Percentiles rank a stretch among this genome's conserved stretches.
phyloP scores from a whole-genome alignment of 305 asterid genomes.

The Ajuga reptans region DNA sequence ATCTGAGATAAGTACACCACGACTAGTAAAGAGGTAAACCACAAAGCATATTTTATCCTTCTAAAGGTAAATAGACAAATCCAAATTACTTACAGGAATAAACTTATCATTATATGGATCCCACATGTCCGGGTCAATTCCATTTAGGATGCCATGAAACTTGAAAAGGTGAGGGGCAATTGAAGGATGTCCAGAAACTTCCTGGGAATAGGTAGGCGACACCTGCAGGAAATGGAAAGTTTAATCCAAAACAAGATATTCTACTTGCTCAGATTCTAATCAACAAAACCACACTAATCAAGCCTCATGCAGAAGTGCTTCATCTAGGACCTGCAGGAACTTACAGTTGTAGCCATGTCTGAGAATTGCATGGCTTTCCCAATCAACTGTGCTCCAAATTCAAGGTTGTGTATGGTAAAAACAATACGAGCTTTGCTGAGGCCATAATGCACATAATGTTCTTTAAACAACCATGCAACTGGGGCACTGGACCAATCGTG shows the following conservation, averaged over 20 bases:
- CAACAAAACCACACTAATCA: constrained; percentile 18
- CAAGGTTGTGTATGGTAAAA: constrained; percentile 96
- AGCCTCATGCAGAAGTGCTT: background rate
- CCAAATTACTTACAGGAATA: constrained; percentile 64
- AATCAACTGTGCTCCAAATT: constrained; percentile 75
- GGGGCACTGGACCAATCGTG: constrained; percentile 99
- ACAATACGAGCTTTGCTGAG: constrained; percentile 85
- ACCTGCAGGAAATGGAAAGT: constrained; percentile 47
- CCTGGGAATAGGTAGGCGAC: constrained; percentile 84
- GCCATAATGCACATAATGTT: constrained; percentile 74
- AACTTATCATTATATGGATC: constrained; percentile 88
- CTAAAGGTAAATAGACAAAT: constrained; percentile 8
- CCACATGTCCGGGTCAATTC: constrained; percentile 98
- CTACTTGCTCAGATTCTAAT: constrained; percentile 4
- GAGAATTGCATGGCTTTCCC: constrained; percentile 70
- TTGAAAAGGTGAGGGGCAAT: constrained; percentile 74
- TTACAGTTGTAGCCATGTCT: constrained; percentile 91
- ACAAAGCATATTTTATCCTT: background rate
- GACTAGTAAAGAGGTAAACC: background rate
- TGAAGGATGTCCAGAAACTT: constrained; percentile 70
- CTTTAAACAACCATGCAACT: constrained; percentile 90
- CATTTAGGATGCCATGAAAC: constrained; percentile 92
- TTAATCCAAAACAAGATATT: constrained; percentile 12
- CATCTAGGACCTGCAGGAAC: constrained; percentile 24
- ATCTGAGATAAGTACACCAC: too few relatives aligned